Percentiles rank a stretch among this genome's conserved stretches.
These are phyloP conservation scores for Neurospora sp. DNA, from an alignment of 495 filamentous ascomycete species.

Conservation along the genomic window DNA sequence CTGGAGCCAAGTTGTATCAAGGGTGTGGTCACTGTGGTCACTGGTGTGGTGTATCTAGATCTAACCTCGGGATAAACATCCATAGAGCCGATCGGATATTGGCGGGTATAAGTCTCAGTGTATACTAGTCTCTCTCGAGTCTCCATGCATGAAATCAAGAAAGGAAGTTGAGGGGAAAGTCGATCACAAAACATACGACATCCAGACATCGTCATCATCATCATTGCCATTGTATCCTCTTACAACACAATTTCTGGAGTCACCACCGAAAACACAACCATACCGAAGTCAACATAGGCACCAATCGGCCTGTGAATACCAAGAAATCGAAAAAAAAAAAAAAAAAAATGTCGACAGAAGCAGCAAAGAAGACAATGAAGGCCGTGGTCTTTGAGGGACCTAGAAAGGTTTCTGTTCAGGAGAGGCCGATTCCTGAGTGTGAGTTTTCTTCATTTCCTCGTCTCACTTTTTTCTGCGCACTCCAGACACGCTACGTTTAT, in stretches of 20 bases:
- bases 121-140: not conserved
- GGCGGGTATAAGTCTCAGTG: not conserved
- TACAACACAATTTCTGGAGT: not conserved
- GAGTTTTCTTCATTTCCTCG: conserved; percentile 5
- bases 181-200: not conserved
- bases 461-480: not conserved
- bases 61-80: not conserved
- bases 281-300: not conserved
- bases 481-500: no score
- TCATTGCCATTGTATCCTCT: not conserved
- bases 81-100: not conserved
- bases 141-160: not conserved
- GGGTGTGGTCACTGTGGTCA: not conserved
- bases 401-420: conserved; percentile 50
- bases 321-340: not conserved
- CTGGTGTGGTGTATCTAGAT: not conserved
- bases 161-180: not conserved
- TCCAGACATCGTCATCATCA: not conserved
- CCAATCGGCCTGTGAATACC: not conserved
- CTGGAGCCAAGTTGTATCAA: not conserved
- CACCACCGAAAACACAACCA: not conserved
- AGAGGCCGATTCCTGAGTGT: conserved; percentile 52
- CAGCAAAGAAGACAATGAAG: conserved; percentile 41
- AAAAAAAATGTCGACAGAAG: not conserved
- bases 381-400: conserved; percentile 63